Evolutionary conservation across 805 yeast genomes (phyloP).

Genomic region (Metschnikowia cubensis): DNA sequence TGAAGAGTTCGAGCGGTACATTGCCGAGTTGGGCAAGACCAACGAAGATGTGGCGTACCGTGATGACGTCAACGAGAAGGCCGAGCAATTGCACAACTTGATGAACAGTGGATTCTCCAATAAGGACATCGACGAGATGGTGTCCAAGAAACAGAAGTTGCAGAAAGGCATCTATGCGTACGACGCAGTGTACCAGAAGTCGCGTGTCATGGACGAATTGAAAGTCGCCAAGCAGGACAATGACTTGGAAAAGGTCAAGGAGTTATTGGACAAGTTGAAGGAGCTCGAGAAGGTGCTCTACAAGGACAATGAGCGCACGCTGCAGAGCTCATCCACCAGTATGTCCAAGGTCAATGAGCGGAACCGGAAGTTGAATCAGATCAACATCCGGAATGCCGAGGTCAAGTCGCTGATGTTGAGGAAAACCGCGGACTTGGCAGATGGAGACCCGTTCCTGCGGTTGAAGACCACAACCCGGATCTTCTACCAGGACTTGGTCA

Average conservation of each 20-base stretch:
- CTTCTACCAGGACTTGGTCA: constrained; percentile 60
- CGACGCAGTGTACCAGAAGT: constrained; percentile 72
- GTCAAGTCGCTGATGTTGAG: constrained; percentile 55
- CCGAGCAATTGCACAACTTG: constrained; percentile 57
- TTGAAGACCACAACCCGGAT: constrained; percentile 83
- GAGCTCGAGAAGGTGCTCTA: constrained; percentile 46
- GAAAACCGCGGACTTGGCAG: constrained; percentile 40
- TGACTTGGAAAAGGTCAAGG: constrained; percentile 30
- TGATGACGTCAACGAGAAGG: constrained; percentile 62
- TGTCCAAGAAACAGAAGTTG: constrained; percentile 64
- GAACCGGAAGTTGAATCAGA: constrained; percentile 77
- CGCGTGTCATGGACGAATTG: constrained; percentile 67
- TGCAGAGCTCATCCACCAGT: constrained; percentile 38
- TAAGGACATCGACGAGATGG: constrained; percentile 72
- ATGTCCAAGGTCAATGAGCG: constrained; percentile 77
- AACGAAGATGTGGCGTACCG: constrained; percentile 56
- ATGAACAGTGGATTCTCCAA: constrained; percentile 64
- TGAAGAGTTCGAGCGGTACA: constrained; percentile 72
- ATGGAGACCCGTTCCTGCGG: constrained; percentile 82
- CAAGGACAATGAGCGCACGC: constrained; percentile 26
- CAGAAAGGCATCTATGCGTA: constrained; percentile 41
- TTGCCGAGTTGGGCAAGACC: constrained; percentile 55
- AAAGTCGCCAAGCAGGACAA: constrained; percentile 66
- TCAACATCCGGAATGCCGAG: constrained; percentile 77
- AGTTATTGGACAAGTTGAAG: constrained; percentile 34